phyloP scores from a whole-genome alignment of 805 yeast genomes.

The Lachancea quebecensis region DNA sequence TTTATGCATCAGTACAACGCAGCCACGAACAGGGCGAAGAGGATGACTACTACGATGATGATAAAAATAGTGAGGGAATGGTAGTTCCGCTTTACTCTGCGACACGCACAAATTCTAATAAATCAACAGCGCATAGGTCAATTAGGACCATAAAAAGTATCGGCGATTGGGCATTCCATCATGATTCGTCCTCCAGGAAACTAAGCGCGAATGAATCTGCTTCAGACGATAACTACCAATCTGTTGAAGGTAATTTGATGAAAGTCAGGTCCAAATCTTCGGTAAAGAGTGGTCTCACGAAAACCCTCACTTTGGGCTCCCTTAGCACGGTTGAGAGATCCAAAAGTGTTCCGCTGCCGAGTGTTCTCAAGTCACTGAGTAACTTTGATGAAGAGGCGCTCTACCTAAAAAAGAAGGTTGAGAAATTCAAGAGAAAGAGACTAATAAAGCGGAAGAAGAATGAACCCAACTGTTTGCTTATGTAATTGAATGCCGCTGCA shows the following conservation, averaged over 20 bases:
- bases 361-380: slow-evolving; percentile 13
- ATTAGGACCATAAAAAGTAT: slow-evolving; percentile 26
- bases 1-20: slow-evolving; percentile 13
- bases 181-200: slow-evolving; percentile 1
- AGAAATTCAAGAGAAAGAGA: slow-evolving; percentile 11
- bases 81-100: slow-evolving; percentile 19
- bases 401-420: slow-evolving; percentile 21
- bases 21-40: slow-evolving; percentile 7
- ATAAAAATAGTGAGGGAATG: neutral
- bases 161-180: slow-evolving; percentile 25
- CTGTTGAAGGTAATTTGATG: slow-evolving; percentile 1
- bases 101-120: slow-evolving; percentile 20
- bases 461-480: slow-evolving; percentile 12
- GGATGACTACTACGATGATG: slow-evolving; percentile 27
- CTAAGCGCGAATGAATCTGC: neutral
- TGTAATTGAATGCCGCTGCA: slow-evolving; percentile 7
- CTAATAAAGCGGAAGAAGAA: slow-evolving; percentile 6
- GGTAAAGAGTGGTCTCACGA: slow-evolving; percentile 12
- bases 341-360: slow-evolving; percentile 25
- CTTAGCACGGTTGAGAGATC: slow-evolving; percentile 25
- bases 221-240: neutral
- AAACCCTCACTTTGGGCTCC: slow-evolving; percentile 16
- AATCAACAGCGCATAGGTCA: slow-evolving; percentile 27
- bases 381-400: slow-evolving; percentile 14
- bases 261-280: slow-evolving; percentile 5